These are phyloP conservation scores for Erysimum cheiranthoides DNA, from an alignment of 345 rosid genomes.

Conservation along the genomic window DNA sequence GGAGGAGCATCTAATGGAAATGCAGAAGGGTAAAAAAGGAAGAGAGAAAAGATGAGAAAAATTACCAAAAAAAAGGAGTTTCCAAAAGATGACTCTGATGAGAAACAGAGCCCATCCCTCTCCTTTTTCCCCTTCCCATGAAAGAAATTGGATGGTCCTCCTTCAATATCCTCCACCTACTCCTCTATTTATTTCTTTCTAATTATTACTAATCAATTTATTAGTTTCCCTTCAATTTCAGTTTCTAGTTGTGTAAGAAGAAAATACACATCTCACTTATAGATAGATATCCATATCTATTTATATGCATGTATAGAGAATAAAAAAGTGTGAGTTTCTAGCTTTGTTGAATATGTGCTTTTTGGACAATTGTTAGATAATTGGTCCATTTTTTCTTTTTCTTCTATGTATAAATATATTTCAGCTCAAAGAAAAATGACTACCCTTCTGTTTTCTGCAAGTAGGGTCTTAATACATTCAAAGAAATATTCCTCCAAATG, in stretches of 20 bases:
- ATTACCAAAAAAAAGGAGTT: slow-evolving; percentile 42
- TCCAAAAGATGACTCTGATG: slow-evolving; percentile 45
- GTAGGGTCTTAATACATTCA: slow-evolving; percentile 42
- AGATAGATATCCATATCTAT: slow-evolving; percentile 29
- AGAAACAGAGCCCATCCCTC: slow-evolving; percentile 50
- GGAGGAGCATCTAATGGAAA: slow-evolving; percentile 31
- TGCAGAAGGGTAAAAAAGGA: slow-evolving; percentile 30
- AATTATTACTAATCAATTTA: not conserved
- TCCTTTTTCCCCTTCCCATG: slow-evolving; percentile 46
- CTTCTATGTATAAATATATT: slow-evolving; percentile 48
- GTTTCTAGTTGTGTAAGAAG: slow-evolving; percentile 24
- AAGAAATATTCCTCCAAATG: slow-evolving; percentile 40
- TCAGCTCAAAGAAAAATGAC: slow-evolving; percentile 37
- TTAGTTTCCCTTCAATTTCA: slow-evolving; percentile 17
- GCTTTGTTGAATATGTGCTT: slow-evolving; percentile 30
- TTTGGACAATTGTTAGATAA: slow-evolving; percentile 48
- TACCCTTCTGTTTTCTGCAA: slow-evolving; percentile 58
- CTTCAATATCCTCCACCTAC: slow-evolving; percentile 47
- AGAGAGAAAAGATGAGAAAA: slow-evolving; percentile 24
- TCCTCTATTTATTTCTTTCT: not conserved
- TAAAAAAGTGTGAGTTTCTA: slow-evolving; percentile 30
- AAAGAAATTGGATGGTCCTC: slow-evolving; percentile 50
- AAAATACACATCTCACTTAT: slow-evolving; percentile 20
- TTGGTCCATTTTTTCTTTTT: slow-evolving; percentile 37
- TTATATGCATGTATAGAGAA: slow-evolving; percentile 36